Percentiles rank a stretch among this genome's conserved stretches.
Conservation (phyloP, 1,139 yeast species). For the Arxiozyma slooffiae region DNA sequence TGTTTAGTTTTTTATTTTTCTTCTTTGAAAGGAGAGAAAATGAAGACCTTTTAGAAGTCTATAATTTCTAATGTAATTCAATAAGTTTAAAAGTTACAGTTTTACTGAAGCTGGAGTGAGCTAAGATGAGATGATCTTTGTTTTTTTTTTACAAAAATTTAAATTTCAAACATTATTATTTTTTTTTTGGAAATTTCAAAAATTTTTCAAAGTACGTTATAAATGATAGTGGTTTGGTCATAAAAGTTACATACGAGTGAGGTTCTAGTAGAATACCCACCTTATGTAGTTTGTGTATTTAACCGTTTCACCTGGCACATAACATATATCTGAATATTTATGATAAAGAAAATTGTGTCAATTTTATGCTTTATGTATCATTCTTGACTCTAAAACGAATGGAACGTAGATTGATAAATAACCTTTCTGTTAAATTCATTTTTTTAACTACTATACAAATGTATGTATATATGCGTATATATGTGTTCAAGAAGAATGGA, state of each 20-base stretch:
- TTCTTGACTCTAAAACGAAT: too few relatives aligned
- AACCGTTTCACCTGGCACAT: neutral
- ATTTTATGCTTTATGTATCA: neutral
- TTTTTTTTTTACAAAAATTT: slow-evolving; percentile 3
- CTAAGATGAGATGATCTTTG: slow-evolving; percentile 23
- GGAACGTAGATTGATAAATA: neutral
- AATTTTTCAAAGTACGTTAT: neutral
- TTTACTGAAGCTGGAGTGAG: slow-evolving; percentile 5
- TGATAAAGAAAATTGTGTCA: neutral
- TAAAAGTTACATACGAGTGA: slow-evolving; percentile 1
- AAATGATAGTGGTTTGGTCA: neutral
- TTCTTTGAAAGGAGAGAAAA: neutral
- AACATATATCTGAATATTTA: too few relatives aligned
- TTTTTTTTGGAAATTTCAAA: too few relatives aligned
- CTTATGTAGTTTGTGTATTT: too few relatives aligned
- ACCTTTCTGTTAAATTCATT: too few relatives aligned
- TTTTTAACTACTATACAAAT: neutral
- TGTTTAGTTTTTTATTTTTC: neutral
- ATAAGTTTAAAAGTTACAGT: neutral
- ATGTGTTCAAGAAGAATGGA: neutral
- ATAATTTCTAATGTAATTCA: too few relatives aligned
- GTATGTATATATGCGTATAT: too few relatives aligned
- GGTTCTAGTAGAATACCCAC: neutral
- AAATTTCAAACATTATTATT: neutral
- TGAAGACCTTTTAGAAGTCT: neutral